Base-by-base conservation (phyloP, 139 green algal genomes). In the Chlorella vulgaris region DNA sequence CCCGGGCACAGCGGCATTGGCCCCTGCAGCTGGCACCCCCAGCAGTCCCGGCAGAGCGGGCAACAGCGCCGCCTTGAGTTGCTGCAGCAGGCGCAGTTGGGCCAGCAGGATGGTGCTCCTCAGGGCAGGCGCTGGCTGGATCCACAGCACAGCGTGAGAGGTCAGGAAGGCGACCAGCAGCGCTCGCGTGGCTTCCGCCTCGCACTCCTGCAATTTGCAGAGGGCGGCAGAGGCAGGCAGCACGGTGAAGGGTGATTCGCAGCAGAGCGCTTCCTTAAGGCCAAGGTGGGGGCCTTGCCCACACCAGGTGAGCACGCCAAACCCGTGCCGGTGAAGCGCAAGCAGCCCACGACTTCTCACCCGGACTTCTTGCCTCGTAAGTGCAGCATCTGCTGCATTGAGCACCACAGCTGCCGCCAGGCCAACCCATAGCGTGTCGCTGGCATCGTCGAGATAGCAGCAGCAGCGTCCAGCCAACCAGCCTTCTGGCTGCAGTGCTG, bases 341-440 rank as follows among this genome's bases (percentile, higher is more conserved):
- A n/a, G n/a, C n/a, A n/a, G n/a, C n/a, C n/a, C n/a, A n/a, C n/a
- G n/a, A n/a, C n/a, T n/a, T n/a, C n/a, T n/a, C n/a, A n/a, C n/a
- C n/a, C n/a, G n/a, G n/a, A n/a, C n/a, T n/a, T 42, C 70, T 19
- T 66, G 47, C 7, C 38, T 55, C 3, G 70, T 50, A 4, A 51
- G 33, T 0, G 70, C 33, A n/a, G 2, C 31, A 22, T 18, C 70
- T 19, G 39, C 29, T 2, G 31, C 73, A 36, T 24, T 4, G 53
- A 35, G 65, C 33, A 47, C 33, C 65, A 35, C 35, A 4, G 65
- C 53, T 3, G 26, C 53, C 26, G 73, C 53, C 35, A 79, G 10
- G 24, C 73, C 73, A 1, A 79, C 73, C 73, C 73, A 79, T 4
- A 79, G 73, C 7, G 53, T 77, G 70, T 47, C 65, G 35, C 70